Evolutionary conservation across 225 moss, liverwort and hornwort genomes (phyloP), one percentile per base, ranked within the genome.

Genomic region (Ulota crispa): DNA sequence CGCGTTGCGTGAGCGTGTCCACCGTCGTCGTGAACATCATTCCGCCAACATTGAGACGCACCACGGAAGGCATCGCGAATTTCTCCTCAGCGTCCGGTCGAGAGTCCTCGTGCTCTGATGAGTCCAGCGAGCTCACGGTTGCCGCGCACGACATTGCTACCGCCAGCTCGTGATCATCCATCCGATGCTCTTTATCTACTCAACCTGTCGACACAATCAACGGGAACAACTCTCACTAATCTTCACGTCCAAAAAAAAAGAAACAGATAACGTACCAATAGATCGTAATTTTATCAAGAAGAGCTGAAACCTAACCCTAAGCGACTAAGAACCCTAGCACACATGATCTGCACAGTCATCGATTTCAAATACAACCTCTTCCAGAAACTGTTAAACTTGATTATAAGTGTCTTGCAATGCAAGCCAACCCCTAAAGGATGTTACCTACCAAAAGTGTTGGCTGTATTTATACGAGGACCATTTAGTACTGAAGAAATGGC

Each of bases 31-130:
- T 86, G 77, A 95, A 96, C 54, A 75, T 88, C 84, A 82, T 81
- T 60, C 98, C 98, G 42, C 98, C 98, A 42, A 99, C 93, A 68
- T 96, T 96, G 77, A 99, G 92, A 78, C 88, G 91, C 55, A 99
- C 86, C 55, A 99, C 93, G 41, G 98, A 93, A 27, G 92, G 85
- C 68, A 88, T 82, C 81, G 85, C 83, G 28, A 76, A 74, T 23
- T 70, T 70, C 43, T 82, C 64, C 27, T 72, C 80, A 41, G 52
- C 70, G 72, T 81, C 83, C 79, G 73, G 57, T 13, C 69, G 56
- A 7, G 63, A 18, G 11, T 74, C 82, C 73, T 80, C 73, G 16
- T 80, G 75, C 52, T 70, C 68, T 16, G 78, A 79, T 26, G 86
- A 68, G 68, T 68, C 84, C 6, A 65, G 81, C 75, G 64, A 78